Conservation (phyloP, 768 basidiomycete genomes). For the Trichaptum fuscoviolaceum region DNA sequence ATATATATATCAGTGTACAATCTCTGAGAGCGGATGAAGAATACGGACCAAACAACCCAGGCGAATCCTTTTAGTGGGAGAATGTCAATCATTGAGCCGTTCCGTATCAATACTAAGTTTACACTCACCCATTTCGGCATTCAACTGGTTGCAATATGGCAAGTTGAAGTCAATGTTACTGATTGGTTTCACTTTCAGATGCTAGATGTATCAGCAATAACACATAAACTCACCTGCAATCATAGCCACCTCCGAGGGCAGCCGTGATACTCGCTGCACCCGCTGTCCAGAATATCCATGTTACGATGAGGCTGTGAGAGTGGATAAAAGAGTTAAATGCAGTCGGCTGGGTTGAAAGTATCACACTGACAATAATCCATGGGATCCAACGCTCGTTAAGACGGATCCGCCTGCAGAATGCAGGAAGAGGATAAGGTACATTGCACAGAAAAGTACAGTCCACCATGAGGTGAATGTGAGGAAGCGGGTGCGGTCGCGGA, state of each 20-base stretch:
- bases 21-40: background rate
- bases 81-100: background rate
- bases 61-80: conserved; percentile 43
- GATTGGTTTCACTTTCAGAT: conserved; percentile 16
- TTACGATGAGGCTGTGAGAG: conserved; percentile 49
- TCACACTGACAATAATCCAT: conserved; percentile 54
- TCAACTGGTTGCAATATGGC: conserved; percentile 69
- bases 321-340: background rate
- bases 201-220: background rate
- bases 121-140: conserved; percentile 46
- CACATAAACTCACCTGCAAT: conserved; percentile 50
- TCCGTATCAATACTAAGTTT: background rate
- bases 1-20: background rate
- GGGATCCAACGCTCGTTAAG: conserved; percentile 57
- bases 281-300: conserved; percentile 77
- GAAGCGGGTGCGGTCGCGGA: conserved; percentile 62
- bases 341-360: conserved; percentile 4
- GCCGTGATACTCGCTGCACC: conserved; percentile 67
- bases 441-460: conserved; percentile 52
- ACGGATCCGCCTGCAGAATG: conserved; percentile 38
- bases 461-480: conserved; percentile 67
- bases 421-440: conserved; percentile 53
- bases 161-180: conserved; percentile 36
- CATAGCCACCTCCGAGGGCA: conserved; percentile 59
- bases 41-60: conserved; percentile 65